Conservation (phyloP, 2,329 filamentous ascomycete species). For the Sarocladium kiliense region DNA sequence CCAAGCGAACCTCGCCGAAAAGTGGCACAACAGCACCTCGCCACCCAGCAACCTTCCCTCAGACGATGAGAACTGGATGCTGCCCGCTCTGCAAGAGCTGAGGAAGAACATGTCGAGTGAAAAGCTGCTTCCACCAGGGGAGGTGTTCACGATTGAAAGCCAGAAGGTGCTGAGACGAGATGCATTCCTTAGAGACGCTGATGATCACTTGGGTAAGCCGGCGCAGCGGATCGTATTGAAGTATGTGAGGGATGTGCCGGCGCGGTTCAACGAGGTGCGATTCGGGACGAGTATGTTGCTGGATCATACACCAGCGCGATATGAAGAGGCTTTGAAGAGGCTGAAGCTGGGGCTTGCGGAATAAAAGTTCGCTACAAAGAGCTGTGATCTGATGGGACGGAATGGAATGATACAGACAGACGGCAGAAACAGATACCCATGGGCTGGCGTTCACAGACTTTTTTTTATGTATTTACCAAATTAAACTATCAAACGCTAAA, state of each 20-base stretch:
- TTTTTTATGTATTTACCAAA: not conserved
- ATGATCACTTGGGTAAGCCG: conserved; percentile 53
- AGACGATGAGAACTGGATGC: conserved; percentile 64
- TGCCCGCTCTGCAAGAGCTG: conserved; percentile 60
- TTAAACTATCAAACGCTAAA: not conserved
- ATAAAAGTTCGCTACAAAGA: not conserved
- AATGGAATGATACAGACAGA: not conserved
- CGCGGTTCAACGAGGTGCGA: conserved; percentile 61
- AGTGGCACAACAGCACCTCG: conserved; percentile 48
- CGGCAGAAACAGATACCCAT: not conserved
- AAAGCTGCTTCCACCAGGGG: conserved; percentile 70
- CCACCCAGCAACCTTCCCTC: conserved; percentile 20
- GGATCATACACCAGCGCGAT: conserved; percentile 70
- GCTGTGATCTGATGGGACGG: conserved; percentile 9
- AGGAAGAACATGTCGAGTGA: conserved; percentile 62
- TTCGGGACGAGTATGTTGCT: conserved; percentile 71
- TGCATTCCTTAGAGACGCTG: conserved; percentile 44
- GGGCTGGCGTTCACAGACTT: not conserved
- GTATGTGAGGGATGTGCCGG: conserved; percentile 67
- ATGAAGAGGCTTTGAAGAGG: conserved; percentile 63
- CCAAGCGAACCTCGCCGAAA: conserved; percentile 54
- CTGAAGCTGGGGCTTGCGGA: conserved; percentile 45
- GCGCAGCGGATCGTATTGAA: conserved; percentile 65
- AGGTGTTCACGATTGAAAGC: conserved; percentile 69
- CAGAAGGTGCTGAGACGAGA: conserved; percentile 62